Conservation (phyloP, 768 basidiomycete species). For the Amanita molliuscula region DNA sequence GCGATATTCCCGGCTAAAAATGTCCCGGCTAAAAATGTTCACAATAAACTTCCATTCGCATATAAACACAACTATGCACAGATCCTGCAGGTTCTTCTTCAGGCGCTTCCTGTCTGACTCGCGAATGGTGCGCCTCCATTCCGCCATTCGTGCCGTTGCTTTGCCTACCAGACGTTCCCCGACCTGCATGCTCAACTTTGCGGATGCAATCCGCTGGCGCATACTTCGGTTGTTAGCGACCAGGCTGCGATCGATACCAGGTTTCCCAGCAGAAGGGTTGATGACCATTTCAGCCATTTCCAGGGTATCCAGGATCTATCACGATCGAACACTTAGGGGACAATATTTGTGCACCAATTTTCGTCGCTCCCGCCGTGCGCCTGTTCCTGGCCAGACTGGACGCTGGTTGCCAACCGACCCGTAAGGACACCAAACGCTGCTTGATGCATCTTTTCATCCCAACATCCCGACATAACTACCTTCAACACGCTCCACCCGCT, state of each 20-base stretch:
- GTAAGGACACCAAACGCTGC: slow-evolving; percentile 63
- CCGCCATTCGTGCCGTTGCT: slow-evolving; percentile 48
- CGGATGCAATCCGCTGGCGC: slow-evolving; percentile 42
- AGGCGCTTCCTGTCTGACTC: slow-evolving; percentile 62
- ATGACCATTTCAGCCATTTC: slow-evolving; percentile 43
- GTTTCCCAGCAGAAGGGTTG: slow-evolving; percentile 36
- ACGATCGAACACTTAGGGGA: slow-evolving; percentile 27
- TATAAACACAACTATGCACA: slow-evolving; percentile 32
- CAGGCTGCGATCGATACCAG: slow-evolving; percentile 42
- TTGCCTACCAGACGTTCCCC: slow-evolving; percentile 56
- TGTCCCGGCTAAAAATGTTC: too few species aligned
- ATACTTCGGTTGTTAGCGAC: slow-evolving; percentile 43
- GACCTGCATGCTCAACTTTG: slow-evolving; percentile 51
- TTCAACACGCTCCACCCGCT: slow-evolving; percentile 77
- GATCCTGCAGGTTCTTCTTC: slow-evolving; percentile 61
- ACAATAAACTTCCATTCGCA: neutral
- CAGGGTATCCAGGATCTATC: slow-evolving; percentile 47
- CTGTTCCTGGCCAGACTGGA: neutral
- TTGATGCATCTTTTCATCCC: slow-evolving; percentile 59
- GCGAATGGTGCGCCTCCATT: slow-evolving; percentile 66
- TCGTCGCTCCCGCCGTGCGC: slow-evolving; percentile 17
- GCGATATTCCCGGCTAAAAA: slow-evolving; percentile 75
- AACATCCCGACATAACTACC: slow-evolving; percentile 52
- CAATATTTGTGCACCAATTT: slow-evolving; percentile 57
- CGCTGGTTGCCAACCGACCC: slow-evolving; percentile 23